Conservation (phyloP, 148 eudicot genomes). For the Nyssa sinensis region DNA sequence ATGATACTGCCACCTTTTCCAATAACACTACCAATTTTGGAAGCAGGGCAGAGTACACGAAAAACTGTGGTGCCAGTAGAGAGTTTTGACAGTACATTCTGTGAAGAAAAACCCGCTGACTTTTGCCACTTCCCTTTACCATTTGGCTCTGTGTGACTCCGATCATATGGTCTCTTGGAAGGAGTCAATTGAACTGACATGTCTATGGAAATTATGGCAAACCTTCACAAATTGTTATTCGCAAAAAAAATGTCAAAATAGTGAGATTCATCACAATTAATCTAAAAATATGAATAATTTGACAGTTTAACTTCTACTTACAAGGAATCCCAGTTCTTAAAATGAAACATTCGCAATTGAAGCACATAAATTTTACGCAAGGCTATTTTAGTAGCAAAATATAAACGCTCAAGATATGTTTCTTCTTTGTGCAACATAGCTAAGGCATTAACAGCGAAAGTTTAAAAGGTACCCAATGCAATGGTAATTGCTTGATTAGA, state of each 20-base stretch:
- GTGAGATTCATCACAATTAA: no score
- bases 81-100: slow-evolving; percentile 29
- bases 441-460: background rate
- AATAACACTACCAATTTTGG: slow-evolving; percentile 51
- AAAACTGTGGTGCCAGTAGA: slow-evolving; percentile 46
- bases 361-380: background rate
- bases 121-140: slow-evolving; percentile 63
- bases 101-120: slow-evolving; percentile 30
- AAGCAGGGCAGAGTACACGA: slow-evolving; percentile 67
- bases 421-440: background rate
- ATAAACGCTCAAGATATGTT: background rate
- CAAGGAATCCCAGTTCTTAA: background rate
- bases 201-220: slow-evolving; percentile 11
- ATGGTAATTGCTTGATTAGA: no score
- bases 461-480: background rate
- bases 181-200: slow-evolving; percentile 81
- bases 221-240: background rate
- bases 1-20: slow-evolving; percentile 55
- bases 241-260: no score
- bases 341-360: background rate
- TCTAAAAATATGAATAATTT: no score
- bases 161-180: slow-evolving; percentile 63
- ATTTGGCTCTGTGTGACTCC: slow-evolving; percentile 40
- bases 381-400: background rate
- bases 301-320: no score